Percentiles rank a stretch among this genome's conserved stretches.
These are phyloP conservation scores for Pichia sp. DNA, from an alignment of 1,139 yeast species.

Conservation along the genomic window DNA sequence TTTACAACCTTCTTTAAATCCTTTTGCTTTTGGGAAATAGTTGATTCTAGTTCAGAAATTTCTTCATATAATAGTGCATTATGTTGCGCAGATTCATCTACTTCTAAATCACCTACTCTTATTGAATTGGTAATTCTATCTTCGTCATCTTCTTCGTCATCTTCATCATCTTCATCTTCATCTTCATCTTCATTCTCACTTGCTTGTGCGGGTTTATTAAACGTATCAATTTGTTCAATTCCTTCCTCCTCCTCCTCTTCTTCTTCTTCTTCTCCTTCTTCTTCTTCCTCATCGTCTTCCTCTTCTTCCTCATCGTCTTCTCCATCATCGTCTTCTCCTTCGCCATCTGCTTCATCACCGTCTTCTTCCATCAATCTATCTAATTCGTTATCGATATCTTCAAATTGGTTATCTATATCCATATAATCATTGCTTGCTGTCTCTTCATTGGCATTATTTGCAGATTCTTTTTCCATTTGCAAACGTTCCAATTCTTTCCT, in stretches of 20 bases:
- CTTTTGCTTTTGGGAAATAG: constrained; percentile 67
- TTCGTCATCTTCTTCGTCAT: constrained; percentile 45
- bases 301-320: constrained; percentile 25
- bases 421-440: constrained; percentile 34
- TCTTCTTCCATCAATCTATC: constrained; percentile 29
- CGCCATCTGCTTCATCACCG: constrained; percentile 20
- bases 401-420: constrained; percentile 12
- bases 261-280: constrained; percentile 31
- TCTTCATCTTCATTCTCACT: constrained; percentile 30
- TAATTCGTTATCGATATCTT: constrained; percentile 24
- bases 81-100: constrained; percentile 50
- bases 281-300: constrained; percentile 29
- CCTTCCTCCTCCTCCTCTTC: constrained; percentile 29
- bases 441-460: constrained; percentile 14
- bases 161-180: constrained; percentile 32
- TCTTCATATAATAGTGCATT: constrained; percentile 79
- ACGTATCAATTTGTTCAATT: constrained; percentile 27
- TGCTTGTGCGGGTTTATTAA: constrained; percentile 1
- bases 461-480: constrained; percentile 3
- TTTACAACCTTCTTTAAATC: constrained; percentile 76
- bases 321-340: constrained; percentile 20
- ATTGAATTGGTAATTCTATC: constrained; percentile 41
- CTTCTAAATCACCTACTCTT: constrained; percentile 24
- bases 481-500: constrained; percentile 10
- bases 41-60: constrained; percentile 72